Conservation (phyloP, 495 filamentous ascomycete genomes). For the Penicillium samsonianum region DNA sequence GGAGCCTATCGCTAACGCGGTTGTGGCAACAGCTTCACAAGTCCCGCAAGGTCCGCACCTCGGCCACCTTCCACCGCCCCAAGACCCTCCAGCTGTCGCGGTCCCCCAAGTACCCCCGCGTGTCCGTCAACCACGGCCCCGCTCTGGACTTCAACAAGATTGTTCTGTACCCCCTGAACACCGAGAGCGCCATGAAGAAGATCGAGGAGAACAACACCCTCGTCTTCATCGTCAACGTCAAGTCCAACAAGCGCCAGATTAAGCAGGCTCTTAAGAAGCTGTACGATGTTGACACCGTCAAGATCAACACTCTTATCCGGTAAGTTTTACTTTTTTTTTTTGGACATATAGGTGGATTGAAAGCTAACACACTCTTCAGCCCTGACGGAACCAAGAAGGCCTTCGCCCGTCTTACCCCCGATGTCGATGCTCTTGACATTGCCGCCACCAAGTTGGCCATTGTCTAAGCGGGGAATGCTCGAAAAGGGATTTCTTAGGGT, state of each 20-base stretch:
- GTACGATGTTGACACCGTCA: constrained; percentile 96
- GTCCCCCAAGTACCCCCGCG: constrained; percentile 93
- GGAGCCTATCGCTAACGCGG: constrained; percentile 16
- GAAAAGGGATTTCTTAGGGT: constrained; percentile 40
- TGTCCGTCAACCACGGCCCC: constrained; percentile 84
- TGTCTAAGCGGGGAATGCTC: constrained; percentile 62
- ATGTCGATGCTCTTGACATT: constrained; percentile 98
- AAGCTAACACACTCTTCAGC: constrained; percentile 45
- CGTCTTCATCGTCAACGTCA: constrained; percentile 97
- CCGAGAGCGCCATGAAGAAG: constrained; percentile 99
- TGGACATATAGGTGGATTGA: neutral
- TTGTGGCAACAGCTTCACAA: constrained; percentile 58
- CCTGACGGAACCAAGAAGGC: constrained; percentile 99
- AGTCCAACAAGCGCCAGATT: constrained; percentile 99
- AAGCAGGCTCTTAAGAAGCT: constrained; percentile 98
- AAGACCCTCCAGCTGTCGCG: constrained; percentile 92
- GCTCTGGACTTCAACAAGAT: constrained; percentile 93
- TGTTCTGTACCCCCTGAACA: constrained; percentile 86
- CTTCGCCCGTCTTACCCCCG: constrained; percentile 87
- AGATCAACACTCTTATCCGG: constrained; percentile 99
- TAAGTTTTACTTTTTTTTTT: constrained; percentile 38
- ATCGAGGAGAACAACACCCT: constrained; percentile 99
- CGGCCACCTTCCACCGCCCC: constrained; percentile 95
- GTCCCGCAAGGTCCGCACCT: constrained; percentile 85
- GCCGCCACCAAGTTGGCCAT: constrained; percentile 98